Percentiles rank a stretch among this genome's conserved stretches.
Conservation (phyloP, 2,329 filamentous ascomycete genomes). For the Massarina eburnea region DNA sequence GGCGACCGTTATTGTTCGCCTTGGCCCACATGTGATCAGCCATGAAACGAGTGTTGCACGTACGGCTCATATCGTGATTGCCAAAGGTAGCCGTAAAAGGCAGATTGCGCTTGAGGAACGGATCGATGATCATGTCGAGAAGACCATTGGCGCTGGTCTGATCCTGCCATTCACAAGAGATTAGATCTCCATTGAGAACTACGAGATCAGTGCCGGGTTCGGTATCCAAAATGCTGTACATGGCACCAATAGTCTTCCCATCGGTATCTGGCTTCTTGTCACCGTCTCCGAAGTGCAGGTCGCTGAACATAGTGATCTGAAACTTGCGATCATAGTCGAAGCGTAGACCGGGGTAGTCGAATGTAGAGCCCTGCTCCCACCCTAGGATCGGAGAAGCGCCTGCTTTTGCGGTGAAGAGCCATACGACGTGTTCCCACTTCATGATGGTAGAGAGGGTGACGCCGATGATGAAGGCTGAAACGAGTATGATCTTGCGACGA, state of each 20-base stretch:
- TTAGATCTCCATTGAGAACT: conserved; percentile 71
- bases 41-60: conserved; percentile 25
- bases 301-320: conserved; percentile 63
- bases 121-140: conserved; percentile 28
- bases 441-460: conserved; percentile 16
- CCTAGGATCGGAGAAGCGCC: conserved; percentile 6
- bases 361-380: conserved; percentile 1
- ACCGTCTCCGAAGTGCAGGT: conserved; percentile 69
- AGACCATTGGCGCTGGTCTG: conserved; percentile 17
- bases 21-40: conserved; percentile 28
- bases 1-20: conserved; percentile 54
- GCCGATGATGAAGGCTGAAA: conserved; percentile 13
- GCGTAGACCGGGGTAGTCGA: conserved; percentile 25
- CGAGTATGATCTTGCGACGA: conserved; percentile 5
- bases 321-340: conserved; percentile 44
- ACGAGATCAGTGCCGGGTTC: conserved; percentile 61
- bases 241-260: conserved; percentile 57
- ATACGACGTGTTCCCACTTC: conserved; percentile 15
- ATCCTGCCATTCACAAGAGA: conserved; percentile 60
- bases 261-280: conserved; percentile 50
- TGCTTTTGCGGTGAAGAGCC: neutral
- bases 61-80: conserved; percentile 61
- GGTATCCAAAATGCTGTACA: conserved; percentile 59
- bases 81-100: conserved; percentile 71
- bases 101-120: conserved; percentile 57